These are phyloP conservation scores for Vitis hybrid DNA, from an alignment of 177 flowering plant genomes.

Conservation along the genomic window DNA sequence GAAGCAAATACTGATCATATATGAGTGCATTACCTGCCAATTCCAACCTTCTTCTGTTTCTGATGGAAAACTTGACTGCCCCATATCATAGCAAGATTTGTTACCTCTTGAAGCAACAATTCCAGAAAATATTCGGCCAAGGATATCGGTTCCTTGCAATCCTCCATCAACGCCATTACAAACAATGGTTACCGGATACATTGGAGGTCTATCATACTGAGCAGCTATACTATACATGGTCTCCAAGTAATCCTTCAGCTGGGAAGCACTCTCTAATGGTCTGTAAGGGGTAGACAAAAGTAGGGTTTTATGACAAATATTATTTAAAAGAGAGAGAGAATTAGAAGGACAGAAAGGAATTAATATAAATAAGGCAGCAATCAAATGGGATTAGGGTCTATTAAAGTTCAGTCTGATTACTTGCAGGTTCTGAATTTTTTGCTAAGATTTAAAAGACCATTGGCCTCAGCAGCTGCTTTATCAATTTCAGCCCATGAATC, in stretches of 20 bases:
- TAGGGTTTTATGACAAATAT: no score
- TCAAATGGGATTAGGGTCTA: no score
- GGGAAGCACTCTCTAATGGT: background rate
- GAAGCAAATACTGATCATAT: background rate
- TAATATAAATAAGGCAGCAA: no score
- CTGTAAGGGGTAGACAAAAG: no score
- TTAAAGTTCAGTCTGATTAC: no score
- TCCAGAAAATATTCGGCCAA: background rate
- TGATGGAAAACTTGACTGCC: background rate
- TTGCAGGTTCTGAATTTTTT: slow-evolving; percentile 9
- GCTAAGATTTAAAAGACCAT: slow-evolving; percentile 2
- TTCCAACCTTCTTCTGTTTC: background rate
- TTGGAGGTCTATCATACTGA: slow-evolving; percentile 3
- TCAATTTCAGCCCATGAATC: slow-evolving; percentile 9
- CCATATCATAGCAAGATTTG: background rate
- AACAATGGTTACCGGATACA: background rate
- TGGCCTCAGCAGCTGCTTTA: background rate
- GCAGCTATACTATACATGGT: background rate
- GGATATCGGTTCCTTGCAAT: background rate
- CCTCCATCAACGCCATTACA: slow-evolving; percentile 6
- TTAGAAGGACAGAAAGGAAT: no score
- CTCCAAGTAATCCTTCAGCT: slow-evolving; percentile 2
- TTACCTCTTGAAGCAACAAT: background rate
- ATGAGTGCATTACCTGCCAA: slow-evolving; percentile 2
- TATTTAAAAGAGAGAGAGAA: no score